Conservation (phyloP, 768 basidiomycete species). For the Boletus eberwhitei region DNA sequence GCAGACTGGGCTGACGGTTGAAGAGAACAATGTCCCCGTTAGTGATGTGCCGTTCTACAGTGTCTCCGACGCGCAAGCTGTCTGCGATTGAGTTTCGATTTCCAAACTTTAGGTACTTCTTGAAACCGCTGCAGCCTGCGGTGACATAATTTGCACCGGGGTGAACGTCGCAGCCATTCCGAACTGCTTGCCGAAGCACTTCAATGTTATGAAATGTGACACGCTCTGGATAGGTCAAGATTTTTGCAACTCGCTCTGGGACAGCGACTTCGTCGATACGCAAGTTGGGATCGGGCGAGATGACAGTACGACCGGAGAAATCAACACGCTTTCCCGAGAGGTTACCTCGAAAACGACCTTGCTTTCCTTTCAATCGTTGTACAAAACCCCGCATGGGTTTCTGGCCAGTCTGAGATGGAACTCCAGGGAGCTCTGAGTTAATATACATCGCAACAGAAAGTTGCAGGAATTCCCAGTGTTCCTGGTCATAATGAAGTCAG, state of each 20-base stretch:
- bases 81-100: constrained; percentile 80
- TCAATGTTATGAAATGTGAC: constrained; percentile 91
- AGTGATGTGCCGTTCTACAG: constrained; percentile 90
- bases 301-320: constrained; percentile 97
- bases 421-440: constrained; percentile 94
- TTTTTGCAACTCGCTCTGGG: constrained; percentile 90
- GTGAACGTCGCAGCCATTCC: constrained; percentile 86
- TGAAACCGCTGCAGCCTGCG: constrained; percentile 69
- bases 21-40: constrained; percentile 97
- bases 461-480: constrained; percentile 98
- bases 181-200: constrained; percentile 65
- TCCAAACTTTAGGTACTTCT: constrained; percentile 88
- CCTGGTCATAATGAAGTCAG: constrained; percentile 42
- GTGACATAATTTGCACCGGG: constrained; percentile 96
- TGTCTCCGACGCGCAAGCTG: constrained; percentile 78
- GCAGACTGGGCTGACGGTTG: constrained; percentile 97
- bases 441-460: constrained; percentile 96
- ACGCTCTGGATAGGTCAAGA: constrained; percentile 94
- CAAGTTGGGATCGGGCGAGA: constrained; percentile 98
- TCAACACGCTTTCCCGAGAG: constrained; percentile 98
- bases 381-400: constrained; percentile 98
- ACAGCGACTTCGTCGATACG: constrained; percentile 98
- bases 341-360: constrained; percentile 97
- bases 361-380: constrained; percentile 97
- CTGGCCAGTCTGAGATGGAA: constrained; percentile 80